Conservation (phyloP, 345 rosid species). For the Rhizophora mangle region DNA sequence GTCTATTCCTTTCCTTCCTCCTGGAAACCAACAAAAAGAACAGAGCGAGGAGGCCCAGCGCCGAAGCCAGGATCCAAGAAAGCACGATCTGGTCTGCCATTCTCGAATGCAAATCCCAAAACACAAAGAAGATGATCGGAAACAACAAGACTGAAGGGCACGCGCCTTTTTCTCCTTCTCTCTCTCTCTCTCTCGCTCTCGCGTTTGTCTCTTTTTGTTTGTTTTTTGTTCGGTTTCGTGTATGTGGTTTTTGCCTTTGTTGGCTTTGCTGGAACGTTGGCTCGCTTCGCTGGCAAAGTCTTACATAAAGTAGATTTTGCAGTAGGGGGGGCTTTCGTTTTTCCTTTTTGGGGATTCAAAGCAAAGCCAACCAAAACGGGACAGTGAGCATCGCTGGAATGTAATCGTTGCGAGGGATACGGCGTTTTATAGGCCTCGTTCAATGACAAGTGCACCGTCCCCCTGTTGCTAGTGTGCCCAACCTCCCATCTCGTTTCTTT, state of each 20-base stretch:
- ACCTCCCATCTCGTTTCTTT: too few relatives aligned
- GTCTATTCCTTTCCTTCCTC: not conserved
- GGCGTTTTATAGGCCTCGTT: too few relatives aligned
- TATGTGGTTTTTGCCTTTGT: not conserved
- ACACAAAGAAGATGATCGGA: not conserved
- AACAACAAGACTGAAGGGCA: not conserved
- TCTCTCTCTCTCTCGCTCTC: not conserved
- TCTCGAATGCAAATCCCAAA: not conserved
- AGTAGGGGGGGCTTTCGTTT: not conserved
- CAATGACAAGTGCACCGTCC: too few relatives aligned
- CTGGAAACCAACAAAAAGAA: slow-evolving; percentile 2
- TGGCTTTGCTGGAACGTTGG: not conserved
- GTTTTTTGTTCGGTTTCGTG: too few relatives aligned
- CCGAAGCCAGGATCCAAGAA: slow-evolving; percentile 17
- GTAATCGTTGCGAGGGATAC: too few relatives aligned
- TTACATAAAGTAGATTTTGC: not conserved
- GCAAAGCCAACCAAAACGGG: too few relatives aligned
- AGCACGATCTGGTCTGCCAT: slow-evolving; percentile 22
- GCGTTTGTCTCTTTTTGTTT: too few relatives aligned
- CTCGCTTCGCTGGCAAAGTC: slow-evolving; percentile 17
- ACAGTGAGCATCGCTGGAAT: too few relatives aligned
- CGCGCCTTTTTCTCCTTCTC: not conserved
- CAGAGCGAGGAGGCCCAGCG: slow-evolving; percentile 6
- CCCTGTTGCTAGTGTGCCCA: too few relatives aligned
- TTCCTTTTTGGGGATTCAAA: too few relatives aligned